phyloP scores from a whole-genome alignment of 345 rosid genomes.

The Gossypium raimondii region DNA sequence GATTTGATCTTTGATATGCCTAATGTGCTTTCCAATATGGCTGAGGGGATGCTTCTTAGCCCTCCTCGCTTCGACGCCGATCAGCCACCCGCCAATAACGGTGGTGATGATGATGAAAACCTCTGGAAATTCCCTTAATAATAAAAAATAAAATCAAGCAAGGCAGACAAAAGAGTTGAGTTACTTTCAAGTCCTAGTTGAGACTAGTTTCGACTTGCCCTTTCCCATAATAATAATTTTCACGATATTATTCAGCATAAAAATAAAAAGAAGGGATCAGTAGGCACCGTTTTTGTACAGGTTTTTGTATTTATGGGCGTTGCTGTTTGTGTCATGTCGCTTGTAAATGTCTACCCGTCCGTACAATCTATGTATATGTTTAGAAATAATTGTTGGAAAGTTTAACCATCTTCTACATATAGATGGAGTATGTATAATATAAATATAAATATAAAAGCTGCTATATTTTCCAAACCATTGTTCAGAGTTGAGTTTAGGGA shows the following conservation, averaged over 20 bases:
- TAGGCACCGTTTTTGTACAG: constrained; percentile 7
- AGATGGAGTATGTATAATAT: no score
- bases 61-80: constrained; percentile 62
- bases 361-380: background rate
- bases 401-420: no score
- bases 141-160: background rate
- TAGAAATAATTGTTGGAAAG: background rate
- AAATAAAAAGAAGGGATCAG: background rate
- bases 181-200: no score
- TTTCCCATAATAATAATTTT: background rate
- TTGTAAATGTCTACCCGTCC: background rate
- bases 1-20: constrained; percentile 94
- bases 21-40: constrained; percentile 79
- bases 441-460: no score
- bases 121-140: constrained; percentile 69
- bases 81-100: constrained; percentile 12
- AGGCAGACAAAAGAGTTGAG: no score
- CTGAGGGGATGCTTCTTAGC: constrained; percentile 97
- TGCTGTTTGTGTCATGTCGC: background rate
- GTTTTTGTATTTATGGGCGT: constrained; percentile 7
- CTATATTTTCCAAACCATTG: no score
- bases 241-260: background rate
- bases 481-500: background rate
- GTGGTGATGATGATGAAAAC: constrained; percentile 35
- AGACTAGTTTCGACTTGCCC: no score